Conservation (phyloP, 768 basidiomycete genomes). For the Russula compacta region DNA sequence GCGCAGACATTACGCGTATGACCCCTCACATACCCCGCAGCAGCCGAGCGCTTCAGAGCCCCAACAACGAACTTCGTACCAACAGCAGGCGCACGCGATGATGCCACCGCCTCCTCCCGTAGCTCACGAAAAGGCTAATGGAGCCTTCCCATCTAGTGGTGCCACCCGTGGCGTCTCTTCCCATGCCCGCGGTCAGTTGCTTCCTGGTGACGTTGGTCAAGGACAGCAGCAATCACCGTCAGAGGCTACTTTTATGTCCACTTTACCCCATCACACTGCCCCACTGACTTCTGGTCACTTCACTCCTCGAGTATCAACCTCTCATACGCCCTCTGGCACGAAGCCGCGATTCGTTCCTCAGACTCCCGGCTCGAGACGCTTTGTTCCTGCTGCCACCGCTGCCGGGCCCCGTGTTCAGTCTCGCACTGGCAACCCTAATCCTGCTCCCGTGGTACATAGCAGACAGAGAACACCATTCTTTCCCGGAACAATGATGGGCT, state of each 20-base stretch:
- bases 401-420: constrained; percentile 13
- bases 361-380: constrained; percentile 17
- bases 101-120: constrained; percentile 25
- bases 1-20: constrained; percentile 63
- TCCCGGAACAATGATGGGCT: constrained; percentile 26
- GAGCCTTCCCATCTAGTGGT: neutral
- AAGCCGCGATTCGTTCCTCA: constrained; percentile 17
- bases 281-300: neutral
- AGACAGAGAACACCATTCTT: constrained; percentile 49
- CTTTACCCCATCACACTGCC: neutral
- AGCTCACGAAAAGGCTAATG: constrained; percentile 14
- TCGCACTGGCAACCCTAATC: constrained; percentile 15
- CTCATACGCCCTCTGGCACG: neutral
- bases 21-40: constrained; percentile 37
- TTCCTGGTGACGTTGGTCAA: neutral
- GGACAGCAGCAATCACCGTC: neutral
- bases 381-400: constrained; percentile 10
- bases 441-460: neutral
- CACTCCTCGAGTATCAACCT: constrained; percentile 12
- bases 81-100: constrained; percentile 21
- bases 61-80: constrained; percentile 21
- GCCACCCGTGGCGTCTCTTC: neutral
- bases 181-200: neutral
- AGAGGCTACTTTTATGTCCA: neutral
- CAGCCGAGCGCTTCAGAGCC: constrained; percentile 27